phyloP scores from a whole-genome alignment of 441 rosid species.

The Caryocar brasiliense region DNA sequence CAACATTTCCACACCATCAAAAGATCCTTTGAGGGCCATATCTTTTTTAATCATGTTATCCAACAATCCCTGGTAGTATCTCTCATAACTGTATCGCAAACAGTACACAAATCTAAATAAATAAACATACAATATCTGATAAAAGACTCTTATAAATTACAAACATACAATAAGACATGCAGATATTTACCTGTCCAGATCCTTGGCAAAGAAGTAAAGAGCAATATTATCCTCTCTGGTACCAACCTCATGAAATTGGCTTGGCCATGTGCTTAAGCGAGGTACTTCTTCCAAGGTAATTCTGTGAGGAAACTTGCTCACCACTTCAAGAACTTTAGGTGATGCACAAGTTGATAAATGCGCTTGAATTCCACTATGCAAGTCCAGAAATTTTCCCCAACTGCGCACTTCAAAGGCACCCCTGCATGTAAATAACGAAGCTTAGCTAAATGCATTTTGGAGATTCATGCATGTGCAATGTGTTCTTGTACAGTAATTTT shows the following conservation, averaged over 20 bases:
- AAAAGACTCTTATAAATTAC: not conserved
- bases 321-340: slow-evolving; percentile 74
- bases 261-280: slow-evolving; percentile 73
- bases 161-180: not conserved
- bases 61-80: slow-evolving; percentile 60
- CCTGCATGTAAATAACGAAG: slow-evolving; percentile 32
- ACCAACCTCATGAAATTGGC: slow-evolving; percentile 62
- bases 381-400: slow-evolving; percentile 37
- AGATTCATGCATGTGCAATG: too few species aligned
- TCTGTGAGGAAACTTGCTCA: slow-evolving; percentile 50
- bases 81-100: slow-evolving; percentile 63
- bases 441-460: slow-evolving; percentile 6
- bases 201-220: slow-evolving; percentile 91
- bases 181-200: slow-evolving; percentile 56
- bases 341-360: slow-evolving; percentile 81
- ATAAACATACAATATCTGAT: not conserved
- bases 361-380: slow-evolving; percentile 78
- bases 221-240: slow-evolving; percentile 86
- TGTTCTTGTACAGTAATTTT: too few species aligned
- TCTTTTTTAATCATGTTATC: slow-evolving; percentile 76
- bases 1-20: slow-evolving; percentile 67
- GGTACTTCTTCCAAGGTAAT: slow-evolving; percentile 69
- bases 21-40: slow-evolving; percentile 74
- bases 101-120: slow-evolving; percentile 4
- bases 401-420: slow-evolving; percentile 67